Base-by-base conservation (phyloP, 306 rosid species). In the Pterocarpus santalinus region DNA sequence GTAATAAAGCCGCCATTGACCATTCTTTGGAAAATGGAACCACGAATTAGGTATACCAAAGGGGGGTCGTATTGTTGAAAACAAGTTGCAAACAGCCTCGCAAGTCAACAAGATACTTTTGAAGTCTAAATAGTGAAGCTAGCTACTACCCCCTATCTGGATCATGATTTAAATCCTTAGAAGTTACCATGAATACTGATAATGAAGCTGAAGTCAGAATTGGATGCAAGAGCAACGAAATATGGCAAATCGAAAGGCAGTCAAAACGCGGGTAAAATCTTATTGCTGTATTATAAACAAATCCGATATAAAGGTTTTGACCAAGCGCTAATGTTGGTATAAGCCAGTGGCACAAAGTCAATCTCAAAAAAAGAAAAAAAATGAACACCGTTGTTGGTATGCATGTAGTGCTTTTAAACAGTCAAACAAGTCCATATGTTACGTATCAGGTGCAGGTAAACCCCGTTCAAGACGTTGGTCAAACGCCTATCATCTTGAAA, bases 1-100 rank as follows among this genome's bases (percentile, higher is more conserved):
- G 28, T 75, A 35, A 76, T 4, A 38, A 34, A 75, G 36, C 22
- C 13, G 30, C 58, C 36, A 46, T 22, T 64, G 65, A 71, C 72
- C 35, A 9, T n/a, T 1, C 57, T 35, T 34, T 75, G 1, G 15
- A 66, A 66, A 34, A 76, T 38, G 69, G 68, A 33, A 74, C 53
- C 41, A 43, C 43, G 67, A 73, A 52, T 28, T 28, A 72, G 56
- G 46, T 3, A 3, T 17, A 5, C 5, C 41, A 5, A 38, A 4
- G 4, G 39, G 39, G 1, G 47, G 10, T 5, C 8, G 5, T 8
- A 43, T 22, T 22, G 28, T 22, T 22, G 28, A 22, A 22, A 22
- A 22, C 28, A 22, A 30, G 49, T 80, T 36, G 58, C 68, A 52
- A 63, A 49, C 32, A 28, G 52, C 66, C 38, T 55, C 34, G 28